phyloP scores from a whole-genome alignment of 2,329 filamentous ascomycete species.

The Cladorrhinum sp. region DNA sequence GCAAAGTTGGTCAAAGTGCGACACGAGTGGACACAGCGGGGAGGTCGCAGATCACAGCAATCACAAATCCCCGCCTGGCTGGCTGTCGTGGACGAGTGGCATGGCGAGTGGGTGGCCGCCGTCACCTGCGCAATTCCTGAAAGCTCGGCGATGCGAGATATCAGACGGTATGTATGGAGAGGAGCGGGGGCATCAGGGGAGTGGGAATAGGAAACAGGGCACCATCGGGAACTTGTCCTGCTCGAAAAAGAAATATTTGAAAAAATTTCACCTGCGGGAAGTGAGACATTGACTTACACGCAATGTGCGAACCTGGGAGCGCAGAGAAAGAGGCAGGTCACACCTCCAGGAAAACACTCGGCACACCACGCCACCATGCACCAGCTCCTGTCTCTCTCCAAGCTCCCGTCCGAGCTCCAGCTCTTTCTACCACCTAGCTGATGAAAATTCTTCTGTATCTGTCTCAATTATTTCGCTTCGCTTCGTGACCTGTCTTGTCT shows the following conservation, averaged over 20 bases:
- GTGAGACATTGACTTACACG: conserved; percentile 9
- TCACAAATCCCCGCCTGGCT: not conserved
- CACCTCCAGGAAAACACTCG: not conserved
- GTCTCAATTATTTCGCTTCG: not conserved
- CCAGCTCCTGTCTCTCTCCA: not conserved
- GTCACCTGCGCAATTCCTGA: not conserved
- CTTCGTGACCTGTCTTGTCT: not conserved
- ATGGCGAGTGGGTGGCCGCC: not conserved
- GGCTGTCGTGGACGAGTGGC: not conserved
- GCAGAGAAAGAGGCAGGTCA: conserved; percentile 7
- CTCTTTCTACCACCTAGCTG: not conserved
- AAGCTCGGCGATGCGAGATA: not conserved
- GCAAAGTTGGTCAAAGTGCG: not conserved
- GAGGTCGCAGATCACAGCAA: not conserved
- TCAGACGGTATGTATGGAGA: not conserved
- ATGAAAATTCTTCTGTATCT: not conserved
- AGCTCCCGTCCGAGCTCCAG: not conserved
- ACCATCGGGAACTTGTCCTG: not conserved
- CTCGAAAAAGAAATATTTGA: not conserved
- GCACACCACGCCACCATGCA: not conserved
- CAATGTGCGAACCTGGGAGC: not conserved
- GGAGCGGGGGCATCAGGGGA: not conserved
- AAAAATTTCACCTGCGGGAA: conserved; percentile 1
- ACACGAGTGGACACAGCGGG: not conserved
- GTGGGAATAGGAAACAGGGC: not conserved